Conservation (phyloP, 2,329 filamentous ascomycete species). For the Calonectria hawksworthii region DNA sequence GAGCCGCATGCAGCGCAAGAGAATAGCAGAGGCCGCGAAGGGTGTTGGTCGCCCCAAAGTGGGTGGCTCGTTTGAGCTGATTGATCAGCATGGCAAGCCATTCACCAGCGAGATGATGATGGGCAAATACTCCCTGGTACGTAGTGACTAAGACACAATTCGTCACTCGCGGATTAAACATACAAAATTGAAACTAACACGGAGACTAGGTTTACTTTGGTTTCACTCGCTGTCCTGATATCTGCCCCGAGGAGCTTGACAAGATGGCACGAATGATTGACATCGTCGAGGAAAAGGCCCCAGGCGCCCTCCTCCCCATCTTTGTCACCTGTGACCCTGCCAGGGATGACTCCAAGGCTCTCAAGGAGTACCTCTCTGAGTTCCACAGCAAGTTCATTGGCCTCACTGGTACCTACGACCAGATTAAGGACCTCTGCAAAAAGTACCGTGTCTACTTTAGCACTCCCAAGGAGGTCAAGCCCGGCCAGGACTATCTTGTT, state of each 20-base stretch:
- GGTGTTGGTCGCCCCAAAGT: conserved; percentile 94
- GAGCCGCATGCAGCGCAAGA: conserved; percentile 87
- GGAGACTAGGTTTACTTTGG: conserved; percentile 88
- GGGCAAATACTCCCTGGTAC: conserved; percentile 85
- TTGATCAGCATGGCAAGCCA: conserved; percentile 83
- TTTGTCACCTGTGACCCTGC: conserved; percentile 98
- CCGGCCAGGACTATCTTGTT: conserved; percentile 96
- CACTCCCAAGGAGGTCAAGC: conserved; percentile 88
- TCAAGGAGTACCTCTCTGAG: conserved; percentile 89
- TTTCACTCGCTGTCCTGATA: conserved; percentile 98
- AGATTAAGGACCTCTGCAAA: conserved; percentile 96
- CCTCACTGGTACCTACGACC: conserved; percentile 91
- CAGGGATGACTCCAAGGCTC: conserved; percentile 86
- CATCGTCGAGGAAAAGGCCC: conserved; percentile 67
- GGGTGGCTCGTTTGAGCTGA: conserved; percentile 85
- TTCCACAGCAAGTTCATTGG: conserved; percentile 91
- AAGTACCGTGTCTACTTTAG: conserved; percentile 97
- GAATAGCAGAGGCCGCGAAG: conserved; percentile 92
- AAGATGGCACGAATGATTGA: conserved; percentile 99
- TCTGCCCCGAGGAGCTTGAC: conserved; percentile 98
- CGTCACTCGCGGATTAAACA: neutral
- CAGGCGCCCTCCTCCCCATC: conserved; percentile 76
- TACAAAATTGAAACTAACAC: conserved; percentile 19
- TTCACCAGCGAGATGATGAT: conserved; percentile 87
- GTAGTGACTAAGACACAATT: conserved; percentile 46